Evolutionary conservation across 192 early-diverging fungal species (phyloP).

Genomic region (Thamnidium elegans): DNA sequence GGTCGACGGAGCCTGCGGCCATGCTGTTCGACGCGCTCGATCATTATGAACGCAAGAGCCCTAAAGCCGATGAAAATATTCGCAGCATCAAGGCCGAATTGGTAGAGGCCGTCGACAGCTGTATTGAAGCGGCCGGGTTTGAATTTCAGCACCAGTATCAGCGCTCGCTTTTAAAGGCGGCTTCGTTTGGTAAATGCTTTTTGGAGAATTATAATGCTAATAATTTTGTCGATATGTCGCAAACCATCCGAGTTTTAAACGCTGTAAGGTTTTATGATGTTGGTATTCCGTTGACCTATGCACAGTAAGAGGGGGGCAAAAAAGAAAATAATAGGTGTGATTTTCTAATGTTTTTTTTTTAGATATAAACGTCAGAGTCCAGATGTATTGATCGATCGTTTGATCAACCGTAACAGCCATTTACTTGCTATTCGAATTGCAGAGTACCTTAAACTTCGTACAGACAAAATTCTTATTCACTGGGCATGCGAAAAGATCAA

Average conservation of each 20-base stretch:
- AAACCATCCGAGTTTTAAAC: conserved; percentile 85
- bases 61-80: conserved; percentile 95
- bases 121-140: conserved; percentile 88
- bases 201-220: conserved; percentile 83
- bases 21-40: conserved; percentile 86
- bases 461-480: conserved; percentile 83
- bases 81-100: conserved; percentile 81
- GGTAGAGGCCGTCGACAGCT: conserved; percentile 82
- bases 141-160: conserved; percentile 80
- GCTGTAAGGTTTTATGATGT: conserved; percentile 78
- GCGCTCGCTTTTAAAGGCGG: conserved; percentile 82
- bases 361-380: conserved; percentile 74
- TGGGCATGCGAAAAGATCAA: conserved; percentile 98
- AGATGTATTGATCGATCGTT: conserved; percentile 77
- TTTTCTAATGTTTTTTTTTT: too few relatives aligned
- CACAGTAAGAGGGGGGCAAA: too few relatives aligned
- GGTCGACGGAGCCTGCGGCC: conserved; percentile 90
- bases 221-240: conserved; percentile 85
- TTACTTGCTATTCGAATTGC: conserved; percentile 83
- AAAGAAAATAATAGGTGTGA: too few relatives aligned
- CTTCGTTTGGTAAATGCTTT: conserved; percentile 92
- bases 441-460: conserved; percentile 75
- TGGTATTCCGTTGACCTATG: conserved; percentile 86
- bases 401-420: conserved; percentile 82
- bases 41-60: conserved; percentile 56